Percentiles rank a stretch among this genome's conserved stretches.
These are phyloP conservation scores for Calophaca sinica DNA, from an alignment of 306 rosid genomes.

Conservation along the genomic window DNA sequence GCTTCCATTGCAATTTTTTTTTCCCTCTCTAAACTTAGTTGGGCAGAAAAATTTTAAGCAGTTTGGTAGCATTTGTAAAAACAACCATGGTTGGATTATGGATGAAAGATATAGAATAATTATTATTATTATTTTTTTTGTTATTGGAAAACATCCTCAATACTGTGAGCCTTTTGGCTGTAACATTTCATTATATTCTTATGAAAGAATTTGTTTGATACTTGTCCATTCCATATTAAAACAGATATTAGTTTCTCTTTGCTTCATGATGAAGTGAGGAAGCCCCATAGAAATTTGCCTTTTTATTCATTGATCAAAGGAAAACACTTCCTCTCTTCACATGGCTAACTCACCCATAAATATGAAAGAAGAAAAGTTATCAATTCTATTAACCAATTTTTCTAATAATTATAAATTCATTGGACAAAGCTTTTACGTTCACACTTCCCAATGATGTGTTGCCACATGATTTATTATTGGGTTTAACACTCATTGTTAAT, in stretches of 20 bases:
- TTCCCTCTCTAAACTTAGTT: not conserved
- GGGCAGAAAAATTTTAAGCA: not conserved
- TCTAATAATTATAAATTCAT: not conserved
- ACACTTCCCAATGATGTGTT: not conserved
- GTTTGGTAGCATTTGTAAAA: not conserved
- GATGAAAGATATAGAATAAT: too few relatives aligned
- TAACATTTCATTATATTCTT: not conserved
- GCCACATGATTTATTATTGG: not conserved
- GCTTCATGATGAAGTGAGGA: not conserved
- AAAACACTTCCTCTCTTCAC: too few relatives aligned
- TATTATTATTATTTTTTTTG: too few relatives aligned
- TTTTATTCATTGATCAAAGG: conserved; percentile 3
- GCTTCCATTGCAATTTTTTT: not conserved
- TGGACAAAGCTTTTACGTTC: not conserved
- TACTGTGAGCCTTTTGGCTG: not conserved
- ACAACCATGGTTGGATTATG: not conserved
- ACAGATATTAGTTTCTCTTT: not conserved
- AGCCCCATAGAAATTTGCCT: not conserved
- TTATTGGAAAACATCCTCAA: too few relatives aligned
- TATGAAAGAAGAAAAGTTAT: not conserved
- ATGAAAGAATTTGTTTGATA: not conserved
- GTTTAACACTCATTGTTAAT: not conserved
- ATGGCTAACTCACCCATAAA: not conserved
- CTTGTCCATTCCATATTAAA: not conserved
- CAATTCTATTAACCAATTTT: not conserved